A percentile compares a stretch with the other conserved stretches of the same genome.
These are phyloP conservation scores for Huntiella savannae DNA, from an alignment of 2,329 filamentous ascomycete species.

Conservation along the genomic window DNA sequence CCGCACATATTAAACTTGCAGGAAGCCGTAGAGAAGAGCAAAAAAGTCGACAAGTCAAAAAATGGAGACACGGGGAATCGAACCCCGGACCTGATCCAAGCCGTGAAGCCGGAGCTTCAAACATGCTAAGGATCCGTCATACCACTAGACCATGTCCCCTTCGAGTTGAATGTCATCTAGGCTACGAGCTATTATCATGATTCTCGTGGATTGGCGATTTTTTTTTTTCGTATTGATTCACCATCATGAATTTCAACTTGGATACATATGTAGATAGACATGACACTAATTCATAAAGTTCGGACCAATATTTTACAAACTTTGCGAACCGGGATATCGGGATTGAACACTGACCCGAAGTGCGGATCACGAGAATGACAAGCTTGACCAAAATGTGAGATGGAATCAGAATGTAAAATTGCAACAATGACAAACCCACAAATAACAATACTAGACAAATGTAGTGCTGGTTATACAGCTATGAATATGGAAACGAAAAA, in stretches of 20 bases:
- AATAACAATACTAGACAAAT: neutral
- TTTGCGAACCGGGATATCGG: neutral
- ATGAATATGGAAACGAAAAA: neutral
- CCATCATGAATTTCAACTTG: no score
- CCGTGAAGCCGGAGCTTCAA: neutral
- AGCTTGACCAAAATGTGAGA: neutral
- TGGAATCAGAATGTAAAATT: neutral
- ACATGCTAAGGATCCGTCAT: slow-evolving; percentile 11
- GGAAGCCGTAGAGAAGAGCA: neutral
- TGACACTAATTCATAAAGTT: neutral
- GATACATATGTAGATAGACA: no score
- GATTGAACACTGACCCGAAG: neutral
- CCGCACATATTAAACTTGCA: no score
- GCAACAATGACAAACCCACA: neutral
- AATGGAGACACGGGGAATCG: slow-evolving; percentile 12
- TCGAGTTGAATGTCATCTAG: no score
- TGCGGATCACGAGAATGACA: neutral
- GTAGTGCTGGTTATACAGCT: neutral
- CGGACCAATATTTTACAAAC: neutral
- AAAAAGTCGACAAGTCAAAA: neutral
- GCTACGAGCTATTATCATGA: no score
- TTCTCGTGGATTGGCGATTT: no score
- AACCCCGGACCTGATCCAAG: slow-evolving; percentile 12
- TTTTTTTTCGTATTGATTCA: no score
- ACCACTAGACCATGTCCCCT: slow-evolving; percentile 11